Conservation (phyloP, 768 basidiomycete species). For the Suillus bovinus region DNA sequence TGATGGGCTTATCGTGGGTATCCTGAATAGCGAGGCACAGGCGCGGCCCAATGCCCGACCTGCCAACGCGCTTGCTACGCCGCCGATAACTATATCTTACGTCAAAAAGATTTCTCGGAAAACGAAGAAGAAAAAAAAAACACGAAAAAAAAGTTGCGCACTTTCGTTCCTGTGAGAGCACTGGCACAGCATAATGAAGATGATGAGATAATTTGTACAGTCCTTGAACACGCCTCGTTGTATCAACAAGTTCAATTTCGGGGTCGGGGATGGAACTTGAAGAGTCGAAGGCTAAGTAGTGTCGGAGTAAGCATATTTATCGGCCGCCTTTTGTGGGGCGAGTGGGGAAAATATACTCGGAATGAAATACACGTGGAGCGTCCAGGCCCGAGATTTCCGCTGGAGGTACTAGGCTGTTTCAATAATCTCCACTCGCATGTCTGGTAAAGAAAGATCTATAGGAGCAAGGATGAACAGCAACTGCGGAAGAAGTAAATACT, state of each 20-base stretch:
- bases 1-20: neutral
- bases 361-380: constrained; percentile 1
- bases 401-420: neutral
- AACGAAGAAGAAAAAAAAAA: neutral
- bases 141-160: neutral
- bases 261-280: neutral
- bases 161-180: neutral
- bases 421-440: neutral
- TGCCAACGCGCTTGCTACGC: neutral
- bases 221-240: neutral
- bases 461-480: neutral
- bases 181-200: neutral
- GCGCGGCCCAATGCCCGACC: neutral
- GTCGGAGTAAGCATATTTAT: neutral
- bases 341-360: neutral
- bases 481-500: neutral
- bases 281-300: too few species aligned
- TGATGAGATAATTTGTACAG: neutral
- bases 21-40: neutral
- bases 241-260: too few species aligned
- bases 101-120: neutral
- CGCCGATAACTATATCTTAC: neutral
- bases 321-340: neutral
- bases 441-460: neutral
- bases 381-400: neutral